Evolutionary conservation across 495 filamentous ascomycete species (phyloP).

Genomic region (Xylaria bambusicola): DNA sequence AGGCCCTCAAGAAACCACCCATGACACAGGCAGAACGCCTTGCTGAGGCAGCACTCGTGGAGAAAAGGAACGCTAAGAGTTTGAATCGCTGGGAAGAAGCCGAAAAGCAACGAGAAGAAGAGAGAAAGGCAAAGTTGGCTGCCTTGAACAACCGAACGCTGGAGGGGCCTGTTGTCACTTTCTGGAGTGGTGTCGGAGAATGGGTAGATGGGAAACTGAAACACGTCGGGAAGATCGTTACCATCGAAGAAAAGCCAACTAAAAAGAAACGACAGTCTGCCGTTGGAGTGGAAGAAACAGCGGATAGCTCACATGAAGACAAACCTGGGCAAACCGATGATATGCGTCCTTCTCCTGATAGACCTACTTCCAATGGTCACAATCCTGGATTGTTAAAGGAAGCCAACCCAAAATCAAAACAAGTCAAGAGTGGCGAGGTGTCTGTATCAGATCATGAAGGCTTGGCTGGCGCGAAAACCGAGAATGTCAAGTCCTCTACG

Average conservation of each 20-base stretch:
- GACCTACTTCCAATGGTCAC: conserved; percentile 21
- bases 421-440: conserved; percentile 6
- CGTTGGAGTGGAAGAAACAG: conserved; percentile 23
- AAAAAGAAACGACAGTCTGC: conserved; percentile 49
- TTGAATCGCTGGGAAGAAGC: conserved; percentile 91
- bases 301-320: conserved; percentile 31
- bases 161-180: conserved; percentile 86
- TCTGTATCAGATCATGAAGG: not conserved
- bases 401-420: conserved; percentile 21
- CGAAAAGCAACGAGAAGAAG: conserved; percentile 82
- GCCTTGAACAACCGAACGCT: conserved; percentile 83
- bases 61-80: conserved; percentile 85
- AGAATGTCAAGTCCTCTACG: not conserved
- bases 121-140: conserved; percentile 75
- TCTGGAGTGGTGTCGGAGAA: conserved; percentile 85
- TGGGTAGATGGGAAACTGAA: conserved; percentile 69
- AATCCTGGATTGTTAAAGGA: not conserved
- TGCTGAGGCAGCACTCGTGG: conserved; percentile 77
- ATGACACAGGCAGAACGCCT: conserved; percentile 92
- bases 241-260: conserved; percentile 56
- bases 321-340: conserved; percentile 30
- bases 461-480: not conserved
- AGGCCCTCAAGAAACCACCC: conserved; percentile 68
- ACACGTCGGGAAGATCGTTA: conserved; percentile 68
- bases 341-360: conserved; percentile 23